Conservation (phyloP, 352 stramenopile species). For the Detonula confervacea region DNA sequence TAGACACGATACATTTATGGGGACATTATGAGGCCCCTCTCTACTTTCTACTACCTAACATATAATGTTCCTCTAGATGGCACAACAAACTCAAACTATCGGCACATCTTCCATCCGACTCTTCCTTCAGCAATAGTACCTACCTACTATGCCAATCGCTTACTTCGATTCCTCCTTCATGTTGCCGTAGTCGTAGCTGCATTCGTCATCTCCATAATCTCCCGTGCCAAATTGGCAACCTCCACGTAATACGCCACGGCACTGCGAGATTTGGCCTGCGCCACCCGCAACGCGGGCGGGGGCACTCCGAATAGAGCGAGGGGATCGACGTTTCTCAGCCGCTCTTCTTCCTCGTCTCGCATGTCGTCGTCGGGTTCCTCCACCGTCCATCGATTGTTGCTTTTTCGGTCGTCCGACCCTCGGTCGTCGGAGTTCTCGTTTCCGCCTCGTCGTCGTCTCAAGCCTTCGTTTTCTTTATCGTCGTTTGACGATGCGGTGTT, state of each 20-base stretch:
- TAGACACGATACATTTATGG: too few species aligned
- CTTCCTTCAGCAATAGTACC: too few species aligned
- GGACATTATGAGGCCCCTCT: too few species aligned
- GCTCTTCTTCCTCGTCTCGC: constrained; percentile 17
- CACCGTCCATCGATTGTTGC: background rate
- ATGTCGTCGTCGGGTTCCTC: constrained; percentile 16
- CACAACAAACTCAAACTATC: too few species aligned
- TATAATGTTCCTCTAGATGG: too few species aligned
- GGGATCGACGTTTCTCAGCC: constrained; percentile 22
- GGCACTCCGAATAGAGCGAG: constrained; percentile 48
- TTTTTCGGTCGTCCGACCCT: background rate
- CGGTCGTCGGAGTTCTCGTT: background rate
- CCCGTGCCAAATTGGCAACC: constrained; percentile 44
- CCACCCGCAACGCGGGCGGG: constrained; percentile 35
- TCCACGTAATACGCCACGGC: constrained; percentile 53
- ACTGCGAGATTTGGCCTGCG: constrained; percentile 38
- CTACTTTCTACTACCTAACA: too few species aligned
- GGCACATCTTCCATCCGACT: too few species aligned
- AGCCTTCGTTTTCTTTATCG: constrained; percentile 14
- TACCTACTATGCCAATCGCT: too few species aligned
- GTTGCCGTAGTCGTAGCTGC: too few species aligned
- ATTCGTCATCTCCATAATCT: constrained; percentile 44
- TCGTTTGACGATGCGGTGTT: too few species aligned
- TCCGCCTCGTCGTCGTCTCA: constrained; percentile 10
- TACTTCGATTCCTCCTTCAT: too few species aligned